Base-by-base conservation (phyloP, 257 asterid species). In the Salvia miltiorrhiza region DNA sequence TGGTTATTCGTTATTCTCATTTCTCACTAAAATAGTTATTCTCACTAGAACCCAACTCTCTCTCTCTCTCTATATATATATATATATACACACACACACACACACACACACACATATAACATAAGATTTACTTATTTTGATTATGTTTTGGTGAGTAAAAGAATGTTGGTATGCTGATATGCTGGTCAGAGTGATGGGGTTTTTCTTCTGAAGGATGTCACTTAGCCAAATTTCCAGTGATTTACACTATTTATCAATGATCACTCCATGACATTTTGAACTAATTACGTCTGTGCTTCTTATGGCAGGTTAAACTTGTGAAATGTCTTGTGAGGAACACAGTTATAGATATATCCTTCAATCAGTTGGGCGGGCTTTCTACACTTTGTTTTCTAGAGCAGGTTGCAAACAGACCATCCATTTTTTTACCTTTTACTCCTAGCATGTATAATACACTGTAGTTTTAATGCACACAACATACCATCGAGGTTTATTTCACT, bases 341-440 rank as follows among this genome's bases (percentile, higher is more conserved):
- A 54, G 88, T 88, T 61, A 73, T 92, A 47, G 98, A 92, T 77
- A 79, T 92, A 72, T 92, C 98, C 56, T 85, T 90, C 86, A 92
- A 92, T 73, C 97, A 92, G 76, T 62, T 88, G 69, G 98, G 98
- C 69, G 98, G 98, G 43, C 88, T 92, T 69, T 81, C 91, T 70
- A 85, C 96, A 2, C 88, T 92, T 45, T 92, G 97, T 74, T 92
- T 92, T 78, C 88, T 92, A 9, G 97, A 92, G 82, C 90, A 86
- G 98, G 86, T 82, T 56, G 41, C 13, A 39, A 23, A 39, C n/a
- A 61, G 8, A 41, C 16, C n/a, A 13, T 12, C 35, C 14, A 10
- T 24, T 60, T 49, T 21, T 64, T 14, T 23, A 12, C 17, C 58
- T 37, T 21, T 62, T 19, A 9, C 50, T 35, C 33, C 8, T 5